Base-by-base conservation (phyloP, 176 grass and related monocot species). In the Oryza meridionalis region DNA sequence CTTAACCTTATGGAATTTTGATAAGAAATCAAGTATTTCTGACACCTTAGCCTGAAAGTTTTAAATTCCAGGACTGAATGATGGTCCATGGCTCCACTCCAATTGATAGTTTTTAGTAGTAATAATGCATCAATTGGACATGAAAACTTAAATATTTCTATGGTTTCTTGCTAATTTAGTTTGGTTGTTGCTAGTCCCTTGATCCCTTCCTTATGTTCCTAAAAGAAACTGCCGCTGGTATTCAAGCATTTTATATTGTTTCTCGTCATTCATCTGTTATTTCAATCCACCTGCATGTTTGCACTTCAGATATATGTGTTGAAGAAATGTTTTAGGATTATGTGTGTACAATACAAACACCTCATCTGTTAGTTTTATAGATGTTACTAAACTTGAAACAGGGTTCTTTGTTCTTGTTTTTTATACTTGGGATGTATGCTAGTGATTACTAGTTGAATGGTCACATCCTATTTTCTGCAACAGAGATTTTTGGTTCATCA, bases 371-470 rank as follows among this genome's bases (percentile, higher is more conserved):
- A 31, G 53, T 72, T 72, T 68, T 62, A 72, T 16, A 44, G 42
- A 62, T 82, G 22, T 72, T 82, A 27, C 5, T 55, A 72, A 53
- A 46, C 17, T 71, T 78, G 29, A 37, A 62, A 76, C 9, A 61
- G 31, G 19, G n/a, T 70, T 77, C 81, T 42, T 1, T 50, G 25
- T 81, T 37, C 12, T 51, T 26, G 2, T 61, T 29, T 19, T 62
- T 32, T 10, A 19, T 58, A 24, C 47, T 17, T 62, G 24, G 19
- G 26, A 76, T 58, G 3, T 47, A 40, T 82, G 53, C 8, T 38
- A 27, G 21, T 87, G 9, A 24, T 16, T 73, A 58, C 16, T 67
- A 67, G 9, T 80, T 33, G 38, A 68, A 26, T 49, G 33, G 37
- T 19, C 6, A 29, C 77, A 67, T 73, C 58, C 46, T 16, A 76